A percentile compares a stretch with the other conserved stretches of the same genome.
Evolutionary conservation across 129 eudicot genomes (phyloP).

Genomic region (Lactuca sativa): DNA sequence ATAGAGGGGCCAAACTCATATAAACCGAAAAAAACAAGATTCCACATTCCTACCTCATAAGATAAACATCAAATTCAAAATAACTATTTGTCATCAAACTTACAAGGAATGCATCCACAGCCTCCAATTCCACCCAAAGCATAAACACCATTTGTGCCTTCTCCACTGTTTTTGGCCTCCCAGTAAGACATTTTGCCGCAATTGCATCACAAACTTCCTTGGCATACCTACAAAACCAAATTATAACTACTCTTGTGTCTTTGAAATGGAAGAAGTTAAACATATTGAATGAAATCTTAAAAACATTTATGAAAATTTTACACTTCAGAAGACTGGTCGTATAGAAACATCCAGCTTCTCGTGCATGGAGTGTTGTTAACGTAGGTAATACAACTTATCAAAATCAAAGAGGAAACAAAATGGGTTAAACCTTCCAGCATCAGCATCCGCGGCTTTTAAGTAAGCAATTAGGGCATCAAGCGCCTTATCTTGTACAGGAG

Average conservation of each 20-base stretch:
- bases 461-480: slow-evolving; percentile 86
- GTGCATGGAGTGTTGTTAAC: neutral
- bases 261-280: neutral
- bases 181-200: slow-evolving; percentile 88
- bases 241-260: neutral
- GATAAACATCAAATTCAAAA: neutral
- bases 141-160: slow-evolving; percentile 84
- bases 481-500: slow-evolving; percentile 98
- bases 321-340: neutral
- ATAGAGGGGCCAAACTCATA: too few relatives aligned
- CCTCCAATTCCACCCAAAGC: slow-evolving; percentile 99
- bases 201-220: slow-evolving; percentile 93
- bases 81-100: slow-evolving; percentile 8
- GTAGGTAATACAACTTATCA: neutral
- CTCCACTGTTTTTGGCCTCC: slow-evolving; percentile 96
- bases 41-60: too few relatives aligned
- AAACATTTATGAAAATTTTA: too few relatives aligned
- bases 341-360: neutral
- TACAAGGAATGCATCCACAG: slow-evolving; percentile 92
- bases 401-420: slow-evolving; percentile 5
- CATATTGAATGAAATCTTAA: neutral
- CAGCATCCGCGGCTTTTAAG: slow-evolving; percentile 89
- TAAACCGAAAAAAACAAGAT: too few relatives aligned
- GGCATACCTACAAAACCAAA: slow-evolving; percentile 52
- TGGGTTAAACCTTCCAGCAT: slow-evolving; percentile 62